A percentile compares a stretch with the other conserved stretches of the same genome.
Evolutionary conservation across 2,329 filamentous ascomycete species (phyloP).

Genomic region (Sclerotinia trifoliorum): DNA sequence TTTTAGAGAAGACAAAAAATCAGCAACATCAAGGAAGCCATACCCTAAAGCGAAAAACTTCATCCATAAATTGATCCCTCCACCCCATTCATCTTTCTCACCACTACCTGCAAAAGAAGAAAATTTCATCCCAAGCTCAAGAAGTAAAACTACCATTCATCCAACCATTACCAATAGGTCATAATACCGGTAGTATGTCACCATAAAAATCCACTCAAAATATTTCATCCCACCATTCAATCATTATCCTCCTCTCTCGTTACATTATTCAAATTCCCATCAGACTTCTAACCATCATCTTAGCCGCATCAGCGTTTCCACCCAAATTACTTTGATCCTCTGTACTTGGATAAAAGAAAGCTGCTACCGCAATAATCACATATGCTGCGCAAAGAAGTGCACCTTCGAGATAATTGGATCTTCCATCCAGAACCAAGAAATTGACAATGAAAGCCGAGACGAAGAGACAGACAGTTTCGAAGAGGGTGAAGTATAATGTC

Average conservation of each 20-base stretch:
- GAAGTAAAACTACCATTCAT: background rate
- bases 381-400: constrained; percentile 66
- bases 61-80: background rate
- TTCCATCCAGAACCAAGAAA: constrained; percentile 80
- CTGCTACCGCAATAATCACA: constrained; percentile 64
- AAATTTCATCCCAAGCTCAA: background rate
- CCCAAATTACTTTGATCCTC: constrained; percentile 47
- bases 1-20: too few species aligned
- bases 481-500: constrained; percentile 82
- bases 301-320: constrained; percentile 36
- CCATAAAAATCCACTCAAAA: background rate
- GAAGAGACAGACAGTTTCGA: constrained; percentile 85
- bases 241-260: background rate
- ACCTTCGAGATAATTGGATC: constrained; percentile 85
- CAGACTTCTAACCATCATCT: constrained; percentile 32
- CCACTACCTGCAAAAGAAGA: background rate
- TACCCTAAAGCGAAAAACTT: background rate
- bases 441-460: constrained; percentile 83
- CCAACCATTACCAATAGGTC: background rate
- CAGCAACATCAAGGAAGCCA: background rate
- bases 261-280: constrained; percentile 9
- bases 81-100: background rate
- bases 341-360: constrained; percentile 63
- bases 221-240: background rate
- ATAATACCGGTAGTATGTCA: background rate